Evolutionary conservation across 306 rosid species (phyloP).

Genomic region (Benincasa hispida): DNA sequence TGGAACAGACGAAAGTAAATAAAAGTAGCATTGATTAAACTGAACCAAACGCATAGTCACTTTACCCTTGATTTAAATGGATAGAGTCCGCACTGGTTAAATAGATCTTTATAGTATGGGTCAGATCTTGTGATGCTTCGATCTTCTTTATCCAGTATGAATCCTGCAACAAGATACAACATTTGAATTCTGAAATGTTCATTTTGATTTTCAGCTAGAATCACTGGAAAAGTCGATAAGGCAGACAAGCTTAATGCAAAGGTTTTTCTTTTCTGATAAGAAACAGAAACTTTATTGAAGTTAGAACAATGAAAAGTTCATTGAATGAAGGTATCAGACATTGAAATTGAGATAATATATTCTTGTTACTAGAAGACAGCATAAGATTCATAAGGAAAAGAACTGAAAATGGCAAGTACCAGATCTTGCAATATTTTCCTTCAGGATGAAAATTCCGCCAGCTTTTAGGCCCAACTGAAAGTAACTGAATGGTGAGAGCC

Average conservation of each 20-base stretch:
- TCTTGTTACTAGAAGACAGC: background rate
- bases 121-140: slow-evolving; percentile 84
- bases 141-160: slow-evolving; percentile 76
- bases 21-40: background rate
- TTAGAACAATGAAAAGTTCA: background rate
- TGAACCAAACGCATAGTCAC: background rate
- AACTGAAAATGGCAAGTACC: slow-evolving; percentile 31
- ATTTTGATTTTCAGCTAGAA: background rate
- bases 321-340: background rate
- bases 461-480: slow-evolving; percentile 77
- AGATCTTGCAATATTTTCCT: slow-evolving; percentile 83
- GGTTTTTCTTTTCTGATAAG: background rate
- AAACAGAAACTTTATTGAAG: background rate
- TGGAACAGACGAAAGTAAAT: background rate
- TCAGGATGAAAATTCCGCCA: slow-evolving; percentile 69
- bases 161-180: slow-evolving; percentile 30
- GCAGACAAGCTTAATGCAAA: background rate
- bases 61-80: slow-evolving; percentile 57
- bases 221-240: background rate
- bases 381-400: background rate
- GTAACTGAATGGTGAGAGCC: background rate
- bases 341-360: background rate
- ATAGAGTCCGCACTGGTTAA: slow-evolving; percentile 69
- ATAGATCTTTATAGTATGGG: slow-evolving; percentile 61
- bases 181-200: background rate